Base-by-base conservation (phyloP, 2,329 filamentous ascomycete species). In the Nemania sp. region DNA sequence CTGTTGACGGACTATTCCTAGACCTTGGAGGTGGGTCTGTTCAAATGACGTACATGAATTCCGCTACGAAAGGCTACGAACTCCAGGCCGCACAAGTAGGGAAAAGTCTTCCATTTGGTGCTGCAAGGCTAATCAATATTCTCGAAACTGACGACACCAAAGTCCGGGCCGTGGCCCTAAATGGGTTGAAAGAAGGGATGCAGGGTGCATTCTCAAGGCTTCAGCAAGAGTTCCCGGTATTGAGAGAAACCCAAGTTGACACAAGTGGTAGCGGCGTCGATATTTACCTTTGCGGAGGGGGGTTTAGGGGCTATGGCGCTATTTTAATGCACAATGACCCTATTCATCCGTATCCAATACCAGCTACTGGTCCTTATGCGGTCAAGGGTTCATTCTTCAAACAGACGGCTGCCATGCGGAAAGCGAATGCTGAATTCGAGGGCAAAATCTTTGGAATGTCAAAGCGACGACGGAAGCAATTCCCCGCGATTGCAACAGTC, bases 271-370 rank as follows among this genome's bases (percentile, higher is more conserved):
- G 82, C 1, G 86, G 86, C 4, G 84, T 94, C 65, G 88, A 91
- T 38, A 83, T 97, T 8, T 97, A 94, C 77, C 89, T 98, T 65
- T 97, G 92, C 70, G 94, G 94, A 51, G 94, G 94, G 26, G 94
- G 94, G 0, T 97, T 97, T 77, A 86, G 94, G 41, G 94, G 94
- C 18, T 97, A 97, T 84, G 94, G 94, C 6, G 97, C 93, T 79
- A 89, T 97, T 76, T 85, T 97, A 60, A 94, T 97, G 91, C 90
- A 92, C 77, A 87, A 88, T 72, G 92, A 95, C 74, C 80, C 83
- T 5, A 87, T 93, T 51, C 83, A 86, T 62, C 93, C 93, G 0
- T 98, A 97, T 77, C 94, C 94, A 0, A 92, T 97, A 27, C 88
- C 93, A 0, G 90, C 91, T 22, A 91, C 96, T 78, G 94, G 94